These are phyloP conservation scores for Schizosaccharomyces osmophilus DNA, from an alignment of 805 yeast species.

Conservation along the genomic window DNA sequence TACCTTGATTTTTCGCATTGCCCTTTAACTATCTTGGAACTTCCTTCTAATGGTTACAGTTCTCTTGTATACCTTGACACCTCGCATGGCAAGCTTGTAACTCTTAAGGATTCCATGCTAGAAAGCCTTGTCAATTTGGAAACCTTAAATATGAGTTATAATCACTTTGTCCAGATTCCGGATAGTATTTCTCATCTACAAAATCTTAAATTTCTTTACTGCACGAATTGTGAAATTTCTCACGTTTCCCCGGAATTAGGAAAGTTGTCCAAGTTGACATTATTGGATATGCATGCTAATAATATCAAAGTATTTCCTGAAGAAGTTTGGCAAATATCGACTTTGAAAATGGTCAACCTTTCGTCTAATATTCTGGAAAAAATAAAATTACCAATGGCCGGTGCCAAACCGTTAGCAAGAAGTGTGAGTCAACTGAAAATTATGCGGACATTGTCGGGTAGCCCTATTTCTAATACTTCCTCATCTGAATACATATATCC, in stretches of 20 bases:
- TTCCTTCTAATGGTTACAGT: background rate
- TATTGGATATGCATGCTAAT: constrained; percentile 61
- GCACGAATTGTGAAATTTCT: constrained; percentile 46
- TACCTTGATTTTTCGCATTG: background rate
- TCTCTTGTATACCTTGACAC: background rate
- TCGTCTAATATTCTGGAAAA: constrained; percentile 62
- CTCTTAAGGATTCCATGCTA: constrained; percentile 11
- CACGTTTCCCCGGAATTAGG: constrained; percentile 29
- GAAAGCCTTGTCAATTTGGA: background rate
- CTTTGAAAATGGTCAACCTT: constrained; percentile 44
- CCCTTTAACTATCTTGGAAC: background rate
- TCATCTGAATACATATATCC: background rate
- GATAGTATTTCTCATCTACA: constrained; percentile 32
- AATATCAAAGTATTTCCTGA: constrained; percentile 48
- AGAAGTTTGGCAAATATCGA: constrained; percentile 32
- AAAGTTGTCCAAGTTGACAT: constrained; percentile 30
- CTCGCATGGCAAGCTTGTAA: constrained; percentile 21
- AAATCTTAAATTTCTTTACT: constrained; percentile 40
- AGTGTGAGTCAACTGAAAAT: background rate
- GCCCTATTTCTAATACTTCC: background rate
- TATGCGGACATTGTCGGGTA: background rate
- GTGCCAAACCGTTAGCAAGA: background rate
- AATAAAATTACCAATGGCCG: constrained; percentile 30
- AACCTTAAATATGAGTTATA: constrained; percentile 54
- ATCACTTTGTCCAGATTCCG: constrained; percentile 33